These are phyloP conservation scores for Rhizomucor pusillus DNA, from an alignment of 371 early-diverging fungal genomes.

Conservation along the genomic window DNA sequence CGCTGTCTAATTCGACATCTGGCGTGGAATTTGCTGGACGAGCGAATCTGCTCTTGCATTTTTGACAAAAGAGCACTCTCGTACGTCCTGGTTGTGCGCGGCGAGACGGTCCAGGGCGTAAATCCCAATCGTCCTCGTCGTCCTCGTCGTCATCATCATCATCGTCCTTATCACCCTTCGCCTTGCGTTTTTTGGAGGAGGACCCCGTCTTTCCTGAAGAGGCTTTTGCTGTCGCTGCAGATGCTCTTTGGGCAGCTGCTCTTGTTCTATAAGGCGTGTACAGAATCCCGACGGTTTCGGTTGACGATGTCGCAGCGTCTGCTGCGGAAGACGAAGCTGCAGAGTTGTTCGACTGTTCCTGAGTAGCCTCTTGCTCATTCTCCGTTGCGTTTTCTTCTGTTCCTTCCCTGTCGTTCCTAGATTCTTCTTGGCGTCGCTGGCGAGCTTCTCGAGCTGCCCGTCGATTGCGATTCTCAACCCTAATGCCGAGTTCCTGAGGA, in stretches of 20 bases:
- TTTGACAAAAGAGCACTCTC: constrained; percentile 56
- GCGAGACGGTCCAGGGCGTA: constrained; percentile 29
- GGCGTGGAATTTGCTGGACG: constrained; percentile 25
- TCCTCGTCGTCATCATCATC: constrained; percentile 29
- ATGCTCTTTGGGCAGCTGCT: too few relatives aligned
- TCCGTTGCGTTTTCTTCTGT: too few relatives aligned
- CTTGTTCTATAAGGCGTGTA: too few relatives aligned
- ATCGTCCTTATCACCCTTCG: constrained; percentile 32
- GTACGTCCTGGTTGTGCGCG: constrained; percentile 26
- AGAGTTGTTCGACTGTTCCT: too few relatives aligned
- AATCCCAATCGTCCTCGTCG: constrained; percentile 24
- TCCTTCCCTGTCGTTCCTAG: too few relatives aligned
- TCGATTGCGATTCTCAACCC: constrained; percentile 46
- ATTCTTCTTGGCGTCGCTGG: constrained; percentile 2
- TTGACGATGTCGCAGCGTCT: constrained; percentile 5
- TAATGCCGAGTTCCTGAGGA: constrained; percentile 66
- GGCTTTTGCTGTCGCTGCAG: constrained; percentile 5
- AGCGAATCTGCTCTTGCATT: constrained; percentile 60
- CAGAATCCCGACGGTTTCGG: too few relatives aligned
- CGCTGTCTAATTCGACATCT: constrained; percentile 18
- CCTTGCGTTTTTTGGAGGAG: constrained; percentile 30
- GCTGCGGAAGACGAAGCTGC: too few relatives aligned
- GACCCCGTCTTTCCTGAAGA: constrained; percentile 24
- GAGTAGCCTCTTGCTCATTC: too few relatives aligned
- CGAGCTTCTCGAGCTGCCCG: constrained; percentile 12